phyloP scores from a whole-genome alignment of 805 yeast species.

The Nakazawaea wickerhamii region DNA sequence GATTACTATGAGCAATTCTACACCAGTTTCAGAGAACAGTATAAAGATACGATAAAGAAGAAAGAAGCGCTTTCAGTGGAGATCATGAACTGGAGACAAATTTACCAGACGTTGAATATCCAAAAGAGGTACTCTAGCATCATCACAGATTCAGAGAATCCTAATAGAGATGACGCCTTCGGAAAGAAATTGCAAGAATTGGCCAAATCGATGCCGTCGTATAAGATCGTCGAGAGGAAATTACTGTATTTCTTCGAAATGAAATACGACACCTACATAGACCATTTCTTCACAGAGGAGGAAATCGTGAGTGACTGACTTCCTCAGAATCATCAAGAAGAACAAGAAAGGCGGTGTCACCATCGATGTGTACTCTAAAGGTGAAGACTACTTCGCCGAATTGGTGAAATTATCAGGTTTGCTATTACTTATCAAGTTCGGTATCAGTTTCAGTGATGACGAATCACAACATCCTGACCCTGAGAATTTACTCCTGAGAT shows the following conservation, averaged over 20 bases:
- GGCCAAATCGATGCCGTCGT: conserved; percentile 4
- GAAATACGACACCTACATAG: conserved; percentile 2
- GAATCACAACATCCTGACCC: conserved; percentile 3
- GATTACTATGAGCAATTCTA: background rate
- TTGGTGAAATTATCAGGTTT: conserved; percentile 6
- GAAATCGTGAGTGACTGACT: conserved; percentile 1
- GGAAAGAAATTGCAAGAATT: conserved; percentile 13
- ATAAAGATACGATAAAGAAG: background rate
- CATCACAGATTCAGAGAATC: background rate
- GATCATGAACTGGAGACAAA: conserved; percentile 3
- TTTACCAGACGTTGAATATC: conserved; percentile 6
- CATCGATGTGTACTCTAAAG: conserved; percentile 6
- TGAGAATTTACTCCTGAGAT: conserved; percentile 3
- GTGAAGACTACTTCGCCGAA: conserved; percentile 3
- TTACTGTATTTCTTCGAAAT: conserved; percentile 10
- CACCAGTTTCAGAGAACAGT: conserved; percentile 1
- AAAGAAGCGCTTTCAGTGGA: conserved; percentile 3
- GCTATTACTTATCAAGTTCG: conserved; percentile 9
- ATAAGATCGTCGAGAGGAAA: conserved; percentile 4
- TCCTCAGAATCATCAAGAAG: conserved; percentile 7
- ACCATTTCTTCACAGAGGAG: conserved; percentile 1
- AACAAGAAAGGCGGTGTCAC: conserved; percentile 11
- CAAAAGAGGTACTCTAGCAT: conserved; percentile 10
- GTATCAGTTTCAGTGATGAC: conserved; percentile 4
- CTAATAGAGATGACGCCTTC: conserved; percentile 8